Evolutionary conservation across 192 early-diverging fungal species (phyloP), one percentile per base, ranked within the genome.

Genomic region (Allomyces macrogynus): DNA sequence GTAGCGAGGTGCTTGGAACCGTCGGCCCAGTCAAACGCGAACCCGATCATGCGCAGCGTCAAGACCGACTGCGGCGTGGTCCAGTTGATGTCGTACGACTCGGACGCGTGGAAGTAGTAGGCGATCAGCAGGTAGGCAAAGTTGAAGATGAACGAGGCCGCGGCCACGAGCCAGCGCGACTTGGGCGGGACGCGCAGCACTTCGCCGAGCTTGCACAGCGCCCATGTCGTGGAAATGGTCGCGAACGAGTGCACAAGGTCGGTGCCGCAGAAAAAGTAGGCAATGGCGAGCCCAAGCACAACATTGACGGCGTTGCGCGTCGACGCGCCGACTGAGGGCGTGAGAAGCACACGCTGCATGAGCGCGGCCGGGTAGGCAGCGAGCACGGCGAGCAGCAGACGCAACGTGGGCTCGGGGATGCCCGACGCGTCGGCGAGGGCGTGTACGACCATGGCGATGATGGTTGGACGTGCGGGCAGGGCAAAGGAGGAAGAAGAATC

Each of bases 1-100:
- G 40, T 44, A 23, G 10, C 22, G 20, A 14, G 42, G 57, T 43
- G 61, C 43, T 72, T 44, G 23, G 54, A 64, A 12, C 82, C 82
- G 67, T 85, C 83, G 66, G 71, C 70, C 25, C 73, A 79, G 65
- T 85, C 83, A 74, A 85, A 77, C 23, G 73, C 76, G 60, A 84
- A 77, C 1, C 80, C 80, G 68, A 85, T 83, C 70, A 85, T 69
- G 40, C 81, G 73, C 43, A 85, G 67, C 63, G 78, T 82, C 20
- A 84, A 74, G 7, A 85, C 75, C 61, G 80, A 85, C 65, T 85
- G 83, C 22, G 81, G 74, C 74, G 81, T 85, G 0, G 81, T 80
- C 71, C 79, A 85, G 63, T 73, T 71, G 43, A 83, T 77, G 62
- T 84, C 80, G 32, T 83, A 84, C 2, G 68, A 74, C 61, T 80